Base-by-base conservation (phyloP, 192 early-diverging fungal genomes). In the Coemansia sp. region DNA sequence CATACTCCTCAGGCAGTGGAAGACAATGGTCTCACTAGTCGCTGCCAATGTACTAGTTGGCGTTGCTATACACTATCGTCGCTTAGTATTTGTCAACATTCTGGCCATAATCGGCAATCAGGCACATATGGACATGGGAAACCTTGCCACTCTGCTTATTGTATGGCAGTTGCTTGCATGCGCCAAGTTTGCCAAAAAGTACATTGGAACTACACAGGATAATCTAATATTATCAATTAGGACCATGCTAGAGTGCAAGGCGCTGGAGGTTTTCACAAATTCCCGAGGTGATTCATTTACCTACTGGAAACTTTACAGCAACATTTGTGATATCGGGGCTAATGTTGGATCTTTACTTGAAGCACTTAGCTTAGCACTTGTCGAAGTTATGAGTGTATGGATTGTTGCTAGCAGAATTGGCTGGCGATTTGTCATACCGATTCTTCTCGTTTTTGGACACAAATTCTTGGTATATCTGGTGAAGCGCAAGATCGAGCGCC, bases 371-470 rank as follows among this genome's bases (percentile, higher is more conserved):
- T 12, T 45, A 16, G 8, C 41, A n/a, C 41, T 45, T 0, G 54
- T 14, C 10, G 54, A 75, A 26, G 0, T 59, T 0, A 12, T 75
- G 6, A 62, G 55, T 27, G 22, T 41, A 10, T 75, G 73, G 67
- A 38, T 75, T 5, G 60, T 69, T 1, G 57, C 67, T 23, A 65
- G 54, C 23, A 57, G 54, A n/a, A 51, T 75, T n/a, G 73, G 73
- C 1, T 75, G 64, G 73, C 59, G 59, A 10, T 64, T 66, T n/a
- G 4, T 75, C 10, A 65, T 75, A 29, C 73, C 73, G 0, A 58
- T 69, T n/a, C 21, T 48, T 11, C 52, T 69, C 9, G 49, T 64
- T 10, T 47, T 65, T 26, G 58, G n/a, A 3, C 62, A 65, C 41
- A 22, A 64, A 49, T 6, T 56, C 7, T n/a, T 65, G 23, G 63